Percentiles rank a stretch among this genome's conserved stretches.
These are phyloP conservation scores for Penicillium sp. DNA, from an alignment of 2,329 filamentous ascomycete species.

Conservation along the genomic window DNA sequence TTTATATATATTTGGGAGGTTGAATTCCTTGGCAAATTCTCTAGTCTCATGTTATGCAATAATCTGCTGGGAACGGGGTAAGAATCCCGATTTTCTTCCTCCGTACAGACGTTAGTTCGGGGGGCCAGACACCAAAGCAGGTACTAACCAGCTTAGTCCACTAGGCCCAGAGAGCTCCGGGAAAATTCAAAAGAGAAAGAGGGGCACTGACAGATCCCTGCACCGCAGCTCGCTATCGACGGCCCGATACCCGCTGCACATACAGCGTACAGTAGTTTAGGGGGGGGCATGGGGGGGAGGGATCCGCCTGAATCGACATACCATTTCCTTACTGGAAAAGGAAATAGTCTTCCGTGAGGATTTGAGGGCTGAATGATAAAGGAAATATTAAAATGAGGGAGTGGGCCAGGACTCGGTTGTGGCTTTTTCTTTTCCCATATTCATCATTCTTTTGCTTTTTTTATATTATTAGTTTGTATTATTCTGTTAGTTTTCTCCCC, in stretches of 20 bases:
- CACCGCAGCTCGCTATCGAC: conserved; percentile 30
- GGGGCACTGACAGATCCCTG: conserved; percentile 23
- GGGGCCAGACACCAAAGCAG: neutral
- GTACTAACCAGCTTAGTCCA: neutral
- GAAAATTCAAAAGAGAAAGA: conserved; percentile 1
- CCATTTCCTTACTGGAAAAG: neutral
- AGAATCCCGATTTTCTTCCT: neutral
- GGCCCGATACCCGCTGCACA: conserved; percentile 30
- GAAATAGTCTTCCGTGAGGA: neutral
- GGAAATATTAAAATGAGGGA: neutral
- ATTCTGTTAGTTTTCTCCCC: neutral
- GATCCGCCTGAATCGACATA: conserved; percentile 14
- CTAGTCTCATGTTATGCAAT: neutral
- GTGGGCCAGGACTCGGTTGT: conserved; percentile 1
- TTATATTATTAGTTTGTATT: no score
- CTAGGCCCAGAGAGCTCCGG: neutral
- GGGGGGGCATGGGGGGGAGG: conserved; percentile 4
- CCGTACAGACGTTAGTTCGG: neutral
- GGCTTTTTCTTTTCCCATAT: conserved; percentile 2
- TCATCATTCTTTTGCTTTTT: neutral
- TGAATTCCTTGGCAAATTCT: neutral
- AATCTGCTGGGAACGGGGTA: neutral
- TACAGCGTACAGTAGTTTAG: conserved; percentile 25
- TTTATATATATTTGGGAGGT: neutral
- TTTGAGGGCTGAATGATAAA: neutral